Evolutionary conservation across 495 filamentous ascomycete species (phyloP), one percentile per base, ranked within the genome.

Genomic region (Aspergillus biplanus): DNA sequence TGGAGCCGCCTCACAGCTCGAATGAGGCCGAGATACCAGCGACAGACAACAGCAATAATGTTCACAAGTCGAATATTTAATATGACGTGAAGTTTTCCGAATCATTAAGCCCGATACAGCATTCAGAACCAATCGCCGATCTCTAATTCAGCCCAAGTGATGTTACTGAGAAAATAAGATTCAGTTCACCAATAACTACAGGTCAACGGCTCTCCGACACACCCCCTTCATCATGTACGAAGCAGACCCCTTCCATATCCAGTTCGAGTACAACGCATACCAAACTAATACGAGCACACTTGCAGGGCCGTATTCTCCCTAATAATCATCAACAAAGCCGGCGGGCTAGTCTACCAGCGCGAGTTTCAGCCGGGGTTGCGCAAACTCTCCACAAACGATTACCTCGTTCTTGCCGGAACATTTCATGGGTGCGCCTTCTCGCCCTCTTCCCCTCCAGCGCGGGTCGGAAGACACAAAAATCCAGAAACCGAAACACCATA

Each of bases 301-400:
- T 5, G n/a, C 56, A 97, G 93, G 95, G 89, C 92, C 59, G 89
- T 99, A 71, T 92, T 94, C 78, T 88, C 92, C 56, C 87, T 99
- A 61, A 90, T 98, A 65, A 91, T 99, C 67, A 97, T 99, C 80
- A 97, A 97, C 82, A 98, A 98, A 82, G 93, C 95, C 54, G 95
- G 95, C 47, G 95, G 95, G 62, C 83, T 99, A 61, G 90, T 98
- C 75, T 99, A 96, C 80, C 92, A 97, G 77, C 90, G 92, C 56
- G 90, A 92, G 67, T 98, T 98, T 79, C 87, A 92, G 69, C 83
- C 87, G 32, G 87, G 88, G 42, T 82, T 98, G 65, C 89, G 88
- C 75, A 93, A 94, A 71, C 86, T 98, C 67, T 90, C 85, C 54
- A 92, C 90, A 57, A 99, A 99, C 70, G 96, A 98, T 80, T 92